These are phyloP conservation scores for Lycium barbarum DNA, from an alignment of 257 asterid genomes.

Conservation along the genomic window DNA sequence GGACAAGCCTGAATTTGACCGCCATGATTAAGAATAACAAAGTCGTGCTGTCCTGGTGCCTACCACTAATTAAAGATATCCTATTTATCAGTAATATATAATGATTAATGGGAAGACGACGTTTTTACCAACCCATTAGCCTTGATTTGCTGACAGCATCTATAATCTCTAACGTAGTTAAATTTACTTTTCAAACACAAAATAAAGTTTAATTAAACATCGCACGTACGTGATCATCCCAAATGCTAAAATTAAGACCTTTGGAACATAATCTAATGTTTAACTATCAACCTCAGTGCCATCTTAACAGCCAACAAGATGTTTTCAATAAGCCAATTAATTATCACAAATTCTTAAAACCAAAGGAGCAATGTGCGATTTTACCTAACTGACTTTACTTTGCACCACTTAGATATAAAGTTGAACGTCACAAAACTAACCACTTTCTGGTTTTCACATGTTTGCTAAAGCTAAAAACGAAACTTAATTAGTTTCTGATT, in stretches of 20 bases:
- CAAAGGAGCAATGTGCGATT: background rate
- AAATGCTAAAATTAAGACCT: background rate
- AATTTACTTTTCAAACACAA: background rate
- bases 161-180: slow-evolving; percentile 5
- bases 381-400: background rate
- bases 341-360: slow-evolving; percentile 18
- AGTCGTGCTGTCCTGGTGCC: background rate
- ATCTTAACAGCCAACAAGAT: slow-evolving; percentile 19
- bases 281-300: background rate
- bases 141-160: slow-evolving; percentile 31
- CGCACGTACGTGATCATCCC: slow-evolving; percentile 4
- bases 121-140: slow-evolving; percentile 29
- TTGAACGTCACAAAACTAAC: background rate
- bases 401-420: background rate
- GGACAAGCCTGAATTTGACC: background rate
- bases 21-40: background rate
- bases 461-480: background rate
- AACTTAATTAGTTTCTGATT: too few species aligned
- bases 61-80: slow-evolving; percentile 25
- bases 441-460: too few species aligned
- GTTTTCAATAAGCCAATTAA: background rate
- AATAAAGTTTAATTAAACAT: background rate
- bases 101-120: background rate
- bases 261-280: slow-evolving; percentile 17
- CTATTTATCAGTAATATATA: background rate